Evolutionary conservation across 805 yeast genomes (phyloP).

Genomic region (Hemisphaericaspora nanyangensis): DNA sequence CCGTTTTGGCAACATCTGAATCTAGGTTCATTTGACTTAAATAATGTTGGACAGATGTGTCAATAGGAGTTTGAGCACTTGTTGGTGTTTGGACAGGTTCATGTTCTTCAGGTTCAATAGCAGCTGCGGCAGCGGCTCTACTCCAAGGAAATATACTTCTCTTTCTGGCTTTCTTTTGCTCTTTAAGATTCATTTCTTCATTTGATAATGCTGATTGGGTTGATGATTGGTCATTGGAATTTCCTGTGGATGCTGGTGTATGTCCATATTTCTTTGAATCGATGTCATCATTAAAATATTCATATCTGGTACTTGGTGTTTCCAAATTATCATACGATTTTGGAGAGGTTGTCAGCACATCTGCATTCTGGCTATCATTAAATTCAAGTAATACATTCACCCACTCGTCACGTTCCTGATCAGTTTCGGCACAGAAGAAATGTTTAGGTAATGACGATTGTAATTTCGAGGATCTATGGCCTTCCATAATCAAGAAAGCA

Average conservation of each 20-base stretch:
- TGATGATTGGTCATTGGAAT: constrained; percentile 5
- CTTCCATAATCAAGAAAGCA: constrained; percentile 55
- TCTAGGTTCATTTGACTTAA: constrained; percentile 35
- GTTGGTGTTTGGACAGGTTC: background rate
- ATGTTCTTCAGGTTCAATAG: background rate
- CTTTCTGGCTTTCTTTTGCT: constrained; percentile 46
- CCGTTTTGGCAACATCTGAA: constrained; percentile 30
- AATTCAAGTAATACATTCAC: constrained; percentile 42
- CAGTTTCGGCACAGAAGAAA: constrained; percentile 74
- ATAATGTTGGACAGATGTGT: constrained; percentile 22
- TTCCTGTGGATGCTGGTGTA: background rate
- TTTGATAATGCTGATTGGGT: constrained; percentile 1
- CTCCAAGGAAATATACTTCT: constrained; percentile 56
- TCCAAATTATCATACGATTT: background rate
- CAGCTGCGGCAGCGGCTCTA: constrained; percentile 8
- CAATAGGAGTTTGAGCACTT: constrained; percentile 5
- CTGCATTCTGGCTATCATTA: constrained; percentile 17
- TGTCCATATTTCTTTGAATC: constrained; percentile 2
- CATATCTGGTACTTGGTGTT: constrained; percentile 6
- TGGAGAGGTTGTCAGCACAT: constrained; percentile 6
- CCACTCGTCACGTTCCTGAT: constrained; percentile 74
- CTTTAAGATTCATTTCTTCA: constrained; percentile 13
- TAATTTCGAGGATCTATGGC: constrained; percentile 31
- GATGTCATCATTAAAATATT: constrained; percentile 3
- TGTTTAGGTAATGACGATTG: constrained; percentile 46